A percentile compares a stretch with the other conserved stretches of the same genome.
These are phyloP conservation scores for Monosporozyma servazzii DNA, from an alignment of 805 yeast species.

Conservation along the genomic window DNA sequence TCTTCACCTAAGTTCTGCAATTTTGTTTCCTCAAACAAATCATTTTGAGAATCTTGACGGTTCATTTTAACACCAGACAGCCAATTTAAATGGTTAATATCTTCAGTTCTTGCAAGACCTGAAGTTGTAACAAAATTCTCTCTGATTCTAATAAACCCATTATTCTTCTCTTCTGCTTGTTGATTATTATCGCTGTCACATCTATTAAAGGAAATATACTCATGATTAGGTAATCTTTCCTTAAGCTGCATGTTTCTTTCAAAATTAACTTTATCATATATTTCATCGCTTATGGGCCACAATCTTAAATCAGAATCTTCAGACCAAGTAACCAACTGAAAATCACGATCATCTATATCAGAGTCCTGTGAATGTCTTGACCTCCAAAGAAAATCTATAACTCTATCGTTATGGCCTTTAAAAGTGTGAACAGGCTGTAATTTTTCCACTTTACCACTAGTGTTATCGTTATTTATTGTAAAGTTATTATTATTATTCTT, in stretches of 20 bases:
- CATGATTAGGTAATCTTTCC: conserved; percentile 35
- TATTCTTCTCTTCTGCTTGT: neutral
- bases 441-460: conserved; percentile 24
- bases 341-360: conserved; percentile 61
- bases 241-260: conserved; percentile 32
- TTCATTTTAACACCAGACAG: conserved; percentile 78
- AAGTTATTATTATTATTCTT: conserved; percentile 5
- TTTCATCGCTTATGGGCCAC: conserved; percentile 57
- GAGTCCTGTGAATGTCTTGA: conserved; percentile 41
- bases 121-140: conserved; percentile 35
- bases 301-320: conserved; percentile 75
- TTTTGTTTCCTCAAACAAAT: conserved; percentile 28
- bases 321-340: conserved; percentile 90
- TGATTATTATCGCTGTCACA: conserved; percentile 36
- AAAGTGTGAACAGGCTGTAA: conserved; percentile 51
- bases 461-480: neutral
- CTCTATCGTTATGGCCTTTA: conserved; percentile 75
- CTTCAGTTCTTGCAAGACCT: conserved; percentile 30
- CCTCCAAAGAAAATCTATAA: conserved; percentile 86
- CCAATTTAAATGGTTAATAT: conserved; percentile 74
- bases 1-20: conserved; percentile 82
- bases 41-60: conserved; percentile 32
- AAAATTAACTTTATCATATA: conserved; percentile 40
- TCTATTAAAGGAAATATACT: conserved; percentile 40
- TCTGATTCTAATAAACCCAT: conserved; percentile 24